Evolutionary conservation across 2,329 filamentous ascomycete species (phyloP), one percentile per base, ranked within the genome.

Genomic region (Chaetomiaceae sp.): DNA sequence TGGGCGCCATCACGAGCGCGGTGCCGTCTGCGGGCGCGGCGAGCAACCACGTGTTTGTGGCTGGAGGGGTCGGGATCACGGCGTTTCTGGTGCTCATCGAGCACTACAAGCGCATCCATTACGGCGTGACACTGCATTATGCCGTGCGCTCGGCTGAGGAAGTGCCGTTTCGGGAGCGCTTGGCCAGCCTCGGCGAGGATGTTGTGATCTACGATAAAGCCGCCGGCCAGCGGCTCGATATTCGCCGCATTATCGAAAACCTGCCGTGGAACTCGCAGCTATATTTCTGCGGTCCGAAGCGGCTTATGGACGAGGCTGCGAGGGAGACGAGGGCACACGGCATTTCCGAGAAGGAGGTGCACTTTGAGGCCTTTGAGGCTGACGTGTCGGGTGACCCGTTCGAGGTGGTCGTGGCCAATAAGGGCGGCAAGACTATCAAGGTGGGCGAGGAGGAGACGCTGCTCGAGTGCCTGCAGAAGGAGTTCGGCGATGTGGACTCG

Each of bases 51-150:
- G 71, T 87, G 36, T 81, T 86, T 61, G 77, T 88, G 27, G 81
- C 76, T 0, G 84, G 80, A 9, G 84, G 84, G 0, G 81, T 87
- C 27, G 84, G 84, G 0, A 78, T 87, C 56, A 87, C 84, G 1
- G 84, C 84, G 0, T 87, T 87, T 58, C 62, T 87, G 8, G 61
- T 71, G 1, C 69, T 82, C 22, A 63, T 81, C 3, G 67, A 76
- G 45, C 48, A 27, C 1, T 74, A 74, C 55, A 63, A 68, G 15
- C 29, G 60, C 4, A 76, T 78, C 54, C 72, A 82, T 61, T 77
- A 69, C 64, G 74, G 75, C 52, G 76, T 74, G 34, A 70, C 72
- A 20, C 66, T 87, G 37, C 83, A 87, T 67, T 85, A 82, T 56
- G 82, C 78, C 0, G 77, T 85, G 14, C 74, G 78, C 8, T 74